Base-by-base conservation (phyloP, 2,329 filamentous ascomycete genomes). In the Alternaria triticimaculans region DNA sequence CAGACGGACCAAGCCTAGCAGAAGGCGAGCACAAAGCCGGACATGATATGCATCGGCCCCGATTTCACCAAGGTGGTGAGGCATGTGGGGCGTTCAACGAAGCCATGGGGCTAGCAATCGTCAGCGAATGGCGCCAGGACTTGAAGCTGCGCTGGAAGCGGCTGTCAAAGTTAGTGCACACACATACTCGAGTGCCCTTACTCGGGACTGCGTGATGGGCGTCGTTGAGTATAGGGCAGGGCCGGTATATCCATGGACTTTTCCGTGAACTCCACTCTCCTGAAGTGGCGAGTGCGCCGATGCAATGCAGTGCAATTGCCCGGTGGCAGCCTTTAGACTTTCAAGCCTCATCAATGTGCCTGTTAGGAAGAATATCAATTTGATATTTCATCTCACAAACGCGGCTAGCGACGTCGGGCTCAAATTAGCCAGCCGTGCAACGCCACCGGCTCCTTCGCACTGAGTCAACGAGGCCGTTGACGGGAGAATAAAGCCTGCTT, bases 271-370 rank as follows among this genome's bases (percentile, higher is more conserved):
- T 68, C 64, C 44, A 57, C 62, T 60, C 62, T 65, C 76, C 72
- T 63, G 60, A 78, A 75, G 45, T 60, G 74, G 77, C 76, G 48
- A 65, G 65, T 72, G 63, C 62, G 48, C 77, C 77, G 77, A 77
- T 70, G 76, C 76, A 75, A 64, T 71, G 71, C 68, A 60, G 63
- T 67, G 67, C 63, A 68, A 70, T 67, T 68, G 69, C 64, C 72
- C 69, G 63, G 66, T 66, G 60, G 67, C 70, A 62, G 58, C 43
- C 69, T 66, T 71, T 67, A 60, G 61, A 64, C 63, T 67, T 65
- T 74, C 68, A 70, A 77, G 71, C 72, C 75, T 78, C 73, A 76
- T 72, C 71, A 71, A 72, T 70, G 62, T 68, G 66, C 63, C 62
- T 70, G 64, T 62, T 64, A 57, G 51, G 33, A 45, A 53, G 45